Base-by-base conservation (phyloP, 331 rosid genomes). In the Rhamnella rubrinervis region DNA sequence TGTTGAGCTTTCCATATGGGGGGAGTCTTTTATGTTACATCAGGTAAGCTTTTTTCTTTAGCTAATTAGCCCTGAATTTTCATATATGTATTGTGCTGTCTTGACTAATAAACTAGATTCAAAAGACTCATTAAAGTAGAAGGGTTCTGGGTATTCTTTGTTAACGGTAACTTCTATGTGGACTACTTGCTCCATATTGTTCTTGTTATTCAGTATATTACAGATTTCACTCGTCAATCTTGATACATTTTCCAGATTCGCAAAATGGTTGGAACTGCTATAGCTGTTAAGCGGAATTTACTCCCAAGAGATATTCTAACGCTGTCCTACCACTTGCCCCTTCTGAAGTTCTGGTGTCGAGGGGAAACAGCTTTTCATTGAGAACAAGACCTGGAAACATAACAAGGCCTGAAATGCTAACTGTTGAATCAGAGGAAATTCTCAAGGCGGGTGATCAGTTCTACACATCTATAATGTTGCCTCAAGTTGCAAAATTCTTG, bases 1-100 rank as follows among this genome's bases (percentile, higher is more conserved):
- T 55, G 68, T 88, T 49, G 97, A 87, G 87, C 23, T 93, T 58
- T 78, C 84, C 55, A 82, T 93, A 59, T 93, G 91, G 96, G 98
- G n/a, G 72, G 95, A 93, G 76, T 93, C 95, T 35, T 93, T 93
- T 85, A 93, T 90, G 95, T 74, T 91, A 71, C 97, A 88, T 81
- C 98, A 93, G 84, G 98, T 88, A 85, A 82, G 90, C 64, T 61
- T 60, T 46, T 71, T 52, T 71, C 61, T 7, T 20, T 65, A 51
- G 59, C 18, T 17, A 50, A 23, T 51, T 50, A 41, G 19, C 60
- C 26, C 52, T 18, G 19, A 53, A 53, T 38, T 20, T 41, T 57
- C 57, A 19, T 21, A 40, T 57, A 6, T 55, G 55, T 65, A 47
- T 17, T 16, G 7, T 17, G n/a, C 35, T 55, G 14, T 8, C 51